Base-by-base conservation (phyloP, 2,329 filamentous ascomycete species). In the Aspergillus versicolor region DNA sequence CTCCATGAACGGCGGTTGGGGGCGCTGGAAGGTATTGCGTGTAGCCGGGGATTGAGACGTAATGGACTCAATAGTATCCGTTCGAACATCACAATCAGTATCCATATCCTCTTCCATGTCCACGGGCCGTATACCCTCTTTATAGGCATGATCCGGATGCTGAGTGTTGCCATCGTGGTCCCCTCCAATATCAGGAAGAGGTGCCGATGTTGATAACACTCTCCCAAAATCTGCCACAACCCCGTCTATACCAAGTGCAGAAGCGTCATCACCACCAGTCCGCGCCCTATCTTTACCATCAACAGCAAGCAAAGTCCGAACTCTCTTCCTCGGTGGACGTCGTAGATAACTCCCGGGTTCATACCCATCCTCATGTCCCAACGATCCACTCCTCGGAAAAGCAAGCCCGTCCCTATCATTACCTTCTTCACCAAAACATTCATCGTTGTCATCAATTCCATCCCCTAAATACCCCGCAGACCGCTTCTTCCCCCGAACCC, bases 281-380 rank as follows among this genome's bases (percentile, higher is more conserved):
- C 1, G 13, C 24, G n/a, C 9, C 30, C 17, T 9, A 13, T 42
- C 30, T n/a, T 30, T 41, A 22, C 22, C 13, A n/a, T 46, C 43
- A 24, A 27, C 43, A 8, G 21, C 8, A 2, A 48, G 22, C 27
- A 46, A 54, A 37, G 52, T 43, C 50, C 52, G 41, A 11, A 41
- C 38, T 30, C 45, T 48, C 30, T 58, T 58, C n/a, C 51, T 48
- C 34, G 56, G 56, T 4, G 56, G 56, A 15, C 50, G 51, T 4
- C 32, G 38, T 13, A 54, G 24, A 30, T 50, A 21, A 21, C 34
- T 27, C 8, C 37, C 40, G 11, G 21, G 30, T n/a, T 46, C 40
- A 42, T 12, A 9, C 9, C n/a, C 17, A 42, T 21, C 40, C 40
- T 17, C n/a, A 11, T 17, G 4, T 21, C 17, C n/a, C n/a, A 37